Evolutionary conservation across 1,284 basidiomycete genomes (phyloP).

Genomic region (Moesziomyces aphidis): DNA sequence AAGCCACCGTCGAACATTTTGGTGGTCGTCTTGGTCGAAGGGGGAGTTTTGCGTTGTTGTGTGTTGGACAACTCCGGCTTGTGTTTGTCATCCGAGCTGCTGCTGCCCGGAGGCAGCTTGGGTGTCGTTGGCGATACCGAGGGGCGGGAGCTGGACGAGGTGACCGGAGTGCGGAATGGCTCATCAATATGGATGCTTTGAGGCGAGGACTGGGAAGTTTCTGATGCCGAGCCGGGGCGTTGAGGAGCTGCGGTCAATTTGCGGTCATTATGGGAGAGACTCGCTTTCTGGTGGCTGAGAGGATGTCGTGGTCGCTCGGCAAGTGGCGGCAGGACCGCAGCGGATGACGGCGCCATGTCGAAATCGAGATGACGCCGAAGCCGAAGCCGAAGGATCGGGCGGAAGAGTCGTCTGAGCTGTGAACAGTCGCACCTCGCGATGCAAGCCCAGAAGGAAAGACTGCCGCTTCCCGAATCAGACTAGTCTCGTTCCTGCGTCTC

Average conservation of each 20-base stretch:
- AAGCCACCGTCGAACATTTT: conserved; percentile 22
- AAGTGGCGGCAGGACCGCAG: conserved; percentile 1
- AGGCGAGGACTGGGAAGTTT: not conserved
- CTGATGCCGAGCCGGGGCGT: not conserved
- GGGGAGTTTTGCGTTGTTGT: not conserved
- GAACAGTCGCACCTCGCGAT: too few relatives aligned
- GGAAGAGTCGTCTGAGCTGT: too few relatives aligned
- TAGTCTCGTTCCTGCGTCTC: not conserved
- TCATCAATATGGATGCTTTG: not conserved
- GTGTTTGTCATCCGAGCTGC: conserved; percentile 7
- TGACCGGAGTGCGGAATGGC: not conserved
- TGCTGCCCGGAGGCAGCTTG: not conserved
- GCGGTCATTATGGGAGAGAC: not conserved
- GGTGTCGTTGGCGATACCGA: not conserved
- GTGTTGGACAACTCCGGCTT: conserved; percentile 3
- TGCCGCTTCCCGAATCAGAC: not conserved
- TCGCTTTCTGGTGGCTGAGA: not conserved
- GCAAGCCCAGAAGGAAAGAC: not conserved
- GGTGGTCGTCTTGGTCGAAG: not conserved
- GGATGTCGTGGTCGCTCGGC: not conserved
- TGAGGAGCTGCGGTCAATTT: not conserved
- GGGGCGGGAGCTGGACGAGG: not conserved
- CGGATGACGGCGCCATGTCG: conserved; percentile 10
- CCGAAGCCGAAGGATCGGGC: conserved; percentile 3
- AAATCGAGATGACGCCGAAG: conserved; percentile 26